Percentiles rank a stretch among this genome's conserved stretches.
phyloP scores from a whole-genome alignment of 176 grass and related monocot genomes.

The Oryza australiensis region DNA sequence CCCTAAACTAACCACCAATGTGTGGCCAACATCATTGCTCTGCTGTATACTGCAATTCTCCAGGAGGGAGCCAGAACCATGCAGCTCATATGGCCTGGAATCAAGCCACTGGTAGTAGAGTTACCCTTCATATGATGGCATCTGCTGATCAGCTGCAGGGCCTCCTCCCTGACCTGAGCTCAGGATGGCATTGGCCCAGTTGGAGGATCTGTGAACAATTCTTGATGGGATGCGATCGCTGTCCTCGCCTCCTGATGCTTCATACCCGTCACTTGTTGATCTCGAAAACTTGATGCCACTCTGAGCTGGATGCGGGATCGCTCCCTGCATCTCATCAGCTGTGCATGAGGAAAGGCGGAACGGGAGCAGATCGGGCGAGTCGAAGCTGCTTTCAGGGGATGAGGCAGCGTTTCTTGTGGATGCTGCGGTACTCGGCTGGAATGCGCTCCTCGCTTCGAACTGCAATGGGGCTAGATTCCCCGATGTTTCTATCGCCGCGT shows the following conservation, averaged over 20 bases:
- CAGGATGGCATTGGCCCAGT: slow-evolving; percentile 62
- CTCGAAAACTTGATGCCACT: slow-evolving; percentile 64
- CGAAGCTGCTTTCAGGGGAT: slow-evolving; percentile 90
- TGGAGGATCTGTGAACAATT: slow-evolving; percentile 85
- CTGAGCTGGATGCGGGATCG: slow-evolving; percentile 23
- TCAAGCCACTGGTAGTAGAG: slow-evolving; percentile 3
- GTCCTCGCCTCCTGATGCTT: slow-evolving; percentile 96
- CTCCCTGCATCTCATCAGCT: slow-evolving; percentile 61
- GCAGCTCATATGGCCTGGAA: background rate
- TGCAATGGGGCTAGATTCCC: slow-evolving; percentile 79
- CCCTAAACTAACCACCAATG: background rate
- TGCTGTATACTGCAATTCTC: slow-evolving; percentile 1
- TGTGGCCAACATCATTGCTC: background rate
- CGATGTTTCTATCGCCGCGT: slow-evolving; percentile 50
- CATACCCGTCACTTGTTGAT: slow-evolving; percentile 85
- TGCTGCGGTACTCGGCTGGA: slow-evolving; percentile 55
- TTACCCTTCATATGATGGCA: slow-evolving; percentile 33
- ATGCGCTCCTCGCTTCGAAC: slow-evolving; percentile 85
- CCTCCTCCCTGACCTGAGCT: slow-evolving; percentile 36
- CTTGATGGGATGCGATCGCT: slow-evolving; percentile 89
- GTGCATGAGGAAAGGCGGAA: slow-evolving; percentile 71
- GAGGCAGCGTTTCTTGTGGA: slow-evolving; percentile 58
- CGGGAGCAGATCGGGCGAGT: slow-evolving; percentile 89
- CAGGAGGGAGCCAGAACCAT: background rate
- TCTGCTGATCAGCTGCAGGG: slow-evolving; percentile 28